Evolutionary conservation across 2,329 filamentous ascomycete species (phyloP), one percentile per base, ranked within the genome.

Genomic region (Hypoxylon sp.): DNA sequence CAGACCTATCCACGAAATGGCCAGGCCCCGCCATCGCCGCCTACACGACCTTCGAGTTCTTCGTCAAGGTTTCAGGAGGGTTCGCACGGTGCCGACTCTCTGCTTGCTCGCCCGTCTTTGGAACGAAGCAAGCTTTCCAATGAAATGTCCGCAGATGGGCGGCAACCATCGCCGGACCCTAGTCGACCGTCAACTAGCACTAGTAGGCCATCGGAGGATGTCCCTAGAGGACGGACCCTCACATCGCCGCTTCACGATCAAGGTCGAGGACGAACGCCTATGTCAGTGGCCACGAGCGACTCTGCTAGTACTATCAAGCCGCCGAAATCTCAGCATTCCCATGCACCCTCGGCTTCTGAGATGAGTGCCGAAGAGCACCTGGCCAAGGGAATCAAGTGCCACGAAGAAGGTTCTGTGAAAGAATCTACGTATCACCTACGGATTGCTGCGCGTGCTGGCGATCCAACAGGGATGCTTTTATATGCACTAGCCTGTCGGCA

Each of bases 361-460:
- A 84, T 91, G 66, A 88, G 89, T 2, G 80, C 90, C 0, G 92
- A 97, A 60, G 89, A 97, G 52, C 93, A 99, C 68, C 83, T 97
- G 34, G 81, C 88, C 19, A 94, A 93, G 73, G 94, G 91, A 6
- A 94, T 99, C 49, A 86, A 90, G 55, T 87, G 91, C 52, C 94
- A 99, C 67, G 90, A 96, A 68, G 85, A 87, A 35, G 93, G 93
- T 12, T 87, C 89, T 7, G 76, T 96, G 20, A 91, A 92, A 57
- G 92, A 97, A 71, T 97, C 93, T 0, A 97, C 94, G 0, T 99
- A 97, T 67, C 94, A 99, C 68, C 80, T 99, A 32, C 88, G 94
- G 23, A 83, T 96, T 52, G 94, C 94, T 3, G 93, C 94, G 1
- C 86, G 87, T 63, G 87, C 90, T 48, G 90, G 91, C 35, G 83